Evolutionary conservation across 1,139 yeast species (phyloP).

Genomic region (Pichia sorboxylosa): DNA sequence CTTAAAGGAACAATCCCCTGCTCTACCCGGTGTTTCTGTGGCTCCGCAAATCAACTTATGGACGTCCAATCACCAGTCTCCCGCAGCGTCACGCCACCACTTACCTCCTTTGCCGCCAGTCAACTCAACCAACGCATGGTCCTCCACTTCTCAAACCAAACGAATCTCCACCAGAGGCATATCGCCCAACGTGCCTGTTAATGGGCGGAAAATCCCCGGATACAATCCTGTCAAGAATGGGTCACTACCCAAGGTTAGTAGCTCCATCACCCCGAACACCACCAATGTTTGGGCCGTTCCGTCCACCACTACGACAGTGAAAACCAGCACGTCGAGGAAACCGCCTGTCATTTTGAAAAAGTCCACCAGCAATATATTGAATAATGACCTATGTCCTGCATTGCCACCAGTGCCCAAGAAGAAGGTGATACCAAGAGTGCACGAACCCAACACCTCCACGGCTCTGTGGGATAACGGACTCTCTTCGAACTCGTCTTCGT

Average conservation of each 20-base stretch:
- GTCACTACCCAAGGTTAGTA: background rate
- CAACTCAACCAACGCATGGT: background rate
- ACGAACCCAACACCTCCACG: constrained; percentile 23
- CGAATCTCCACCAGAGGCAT: constrained; percentile 11
- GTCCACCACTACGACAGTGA: background rate
- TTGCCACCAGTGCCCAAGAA: constrained; percentile 41
- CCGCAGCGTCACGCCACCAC: no score
- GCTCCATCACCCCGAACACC: background rate
- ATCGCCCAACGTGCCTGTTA: constrained; percentile 11
- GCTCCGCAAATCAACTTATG: background rate
- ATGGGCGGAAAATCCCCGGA: constrained; percentile 18
- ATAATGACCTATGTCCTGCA: constrained; percentile 24
- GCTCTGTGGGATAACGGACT: constrained; percentile 25
- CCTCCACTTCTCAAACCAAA: background rate
- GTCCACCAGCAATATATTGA: background rate
- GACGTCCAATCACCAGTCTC: background rate
- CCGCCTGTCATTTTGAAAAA: background rate
- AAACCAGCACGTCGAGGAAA: background rate
- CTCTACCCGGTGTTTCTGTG: constrained; percentile 28
- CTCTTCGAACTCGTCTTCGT: background rate
- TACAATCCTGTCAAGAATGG: constrained; percentile 8
- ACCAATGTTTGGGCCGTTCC: background rate
- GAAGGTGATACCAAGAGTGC: constrained; percentile 28
- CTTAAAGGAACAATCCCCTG: constrained; percentile 41
- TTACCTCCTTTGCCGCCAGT: background rate